These are phyloP conservation scores for Arctostaphylos glauca DNA, from an alignment of 148 eudicot species.

Conservation along the genomic window DNA sequence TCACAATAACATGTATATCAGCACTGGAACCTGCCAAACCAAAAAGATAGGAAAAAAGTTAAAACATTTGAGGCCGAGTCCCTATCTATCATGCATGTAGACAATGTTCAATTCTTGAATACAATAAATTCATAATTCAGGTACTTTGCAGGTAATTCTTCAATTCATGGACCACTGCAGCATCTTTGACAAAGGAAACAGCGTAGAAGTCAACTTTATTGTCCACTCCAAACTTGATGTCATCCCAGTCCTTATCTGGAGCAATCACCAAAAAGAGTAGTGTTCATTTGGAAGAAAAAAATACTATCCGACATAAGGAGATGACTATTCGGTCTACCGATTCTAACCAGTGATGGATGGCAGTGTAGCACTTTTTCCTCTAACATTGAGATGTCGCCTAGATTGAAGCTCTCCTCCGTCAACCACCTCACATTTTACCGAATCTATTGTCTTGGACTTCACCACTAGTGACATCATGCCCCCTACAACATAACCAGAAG, in stretches of 20 bases:
- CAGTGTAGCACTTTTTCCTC: constrained; percentile 97
- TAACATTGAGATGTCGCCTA: constrained; percentile 90
- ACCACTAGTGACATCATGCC: constrained; percentile 99
- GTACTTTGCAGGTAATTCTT: constrained; percentile 83
- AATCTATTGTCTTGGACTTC: constrained; percentile 85
- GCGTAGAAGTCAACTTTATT: constrained; percentile 93
- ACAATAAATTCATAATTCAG: constrained; percentile 8
- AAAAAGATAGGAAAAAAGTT: constrained; percentile 2
- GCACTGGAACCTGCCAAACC: constrained; percentile 64
- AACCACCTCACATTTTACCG: constrained; percentile 91
- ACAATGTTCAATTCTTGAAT: background rate
- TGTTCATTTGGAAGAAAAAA: constrained; percentile 1
- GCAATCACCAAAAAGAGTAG: constrained; percentile 18
- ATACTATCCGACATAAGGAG: background rate
- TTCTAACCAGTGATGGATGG: constrained; percentile 90
- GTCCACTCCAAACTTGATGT: constrained; percentile 98
- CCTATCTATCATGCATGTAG: constrained; percentile 5
- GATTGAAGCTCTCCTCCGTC: constrained; percentile 99
- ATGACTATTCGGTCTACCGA: background rate
- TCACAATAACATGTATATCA: constrained; percentile 89
- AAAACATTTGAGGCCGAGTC: background rate
- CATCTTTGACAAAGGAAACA: constrained; percentile 98
- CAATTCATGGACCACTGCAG: constrained; percentile 87
- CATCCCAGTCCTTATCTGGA: constrained; percentile 99
- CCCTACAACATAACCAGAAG: constrained; percentile 42